phyloP scores from a whole-genome alignment of 1,139 yeast genomes.

The Pichia kudriavzevii region DNA sequence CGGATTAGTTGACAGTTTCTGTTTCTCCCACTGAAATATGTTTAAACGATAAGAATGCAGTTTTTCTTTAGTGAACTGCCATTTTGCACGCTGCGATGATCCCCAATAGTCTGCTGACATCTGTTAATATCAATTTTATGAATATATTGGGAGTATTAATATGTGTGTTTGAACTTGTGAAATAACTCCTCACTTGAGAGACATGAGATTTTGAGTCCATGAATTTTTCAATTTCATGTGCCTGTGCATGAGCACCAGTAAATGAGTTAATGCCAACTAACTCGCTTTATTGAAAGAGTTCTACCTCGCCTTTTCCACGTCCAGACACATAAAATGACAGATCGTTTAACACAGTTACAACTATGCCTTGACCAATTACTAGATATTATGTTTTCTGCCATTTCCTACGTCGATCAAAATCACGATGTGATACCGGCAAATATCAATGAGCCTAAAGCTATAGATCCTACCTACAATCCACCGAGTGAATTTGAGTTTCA shows the following conservation, averaged over 20 bases:
- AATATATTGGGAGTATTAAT: too few species aligned
- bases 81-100: slow-evolving; percentile 53
- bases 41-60: slow-evolving; percentile 2
- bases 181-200: too few species aligned
- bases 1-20: slow-evolving; percentile 6
- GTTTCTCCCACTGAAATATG: slow-evolving; percentile 12
- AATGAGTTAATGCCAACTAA: too few species aligned
- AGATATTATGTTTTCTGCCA: slow-evolving; percentile 86
- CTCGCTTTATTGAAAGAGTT: too few species aligned
- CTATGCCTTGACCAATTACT: slow-evolving; percentile 77
- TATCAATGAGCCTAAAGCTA: slow-evolving; percentile 42
- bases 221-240: too few species aligned
- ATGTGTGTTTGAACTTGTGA: too few species aligned
- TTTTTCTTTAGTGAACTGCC: slow-evolving; percentile 43
- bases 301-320: too few species aligned
- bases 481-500: slow-evolving; percentile 43
- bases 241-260: too few species aligned
- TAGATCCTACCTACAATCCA: slow-evolving; percentile 42
- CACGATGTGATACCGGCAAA: slow-evolving; percentile 49
- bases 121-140: not conserved
- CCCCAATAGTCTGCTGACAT: slow-evolving; percentile 66
- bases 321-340: too few species aligned
- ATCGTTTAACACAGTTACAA: slow-evolving; percentile 86
- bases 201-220: too few species aligned
- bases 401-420: slow-evolving; percentile 73